Percentiles rank a stretch among this genome's conserved stretches.
These are phyloP conservation scores for Ceratocystis smalleyi DNA, from an alignment of 2,329 filamentous ascomycete species.

Conservation along the genomic window DNA sequence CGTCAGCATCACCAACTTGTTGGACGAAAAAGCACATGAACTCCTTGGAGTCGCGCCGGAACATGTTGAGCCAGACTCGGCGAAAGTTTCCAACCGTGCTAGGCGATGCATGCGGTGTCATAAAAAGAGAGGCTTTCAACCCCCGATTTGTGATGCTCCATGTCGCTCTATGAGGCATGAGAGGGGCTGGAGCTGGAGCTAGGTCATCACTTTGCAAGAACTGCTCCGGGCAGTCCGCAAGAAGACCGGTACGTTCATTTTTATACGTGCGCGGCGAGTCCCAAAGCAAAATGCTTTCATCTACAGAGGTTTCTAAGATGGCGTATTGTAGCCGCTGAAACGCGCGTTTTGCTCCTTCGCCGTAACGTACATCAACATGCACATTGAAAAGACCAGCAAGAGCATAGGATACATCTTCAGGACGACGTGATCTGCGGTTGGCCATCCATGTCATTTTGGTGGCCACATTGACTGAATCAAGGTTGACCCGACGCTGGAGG, in stretches of 20 bases:
- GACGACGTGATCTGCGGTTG: constrained; percentile 19
- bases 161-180: constrained; percentile 13
- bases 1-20: constrained; percentile 15
- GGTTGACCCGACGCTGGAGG: neutral
- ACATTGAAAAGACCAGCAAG: constrained; percentile 24
- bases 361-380: constrained; percentile 24
- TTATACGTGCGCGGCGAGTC: constrained; percentile 7
- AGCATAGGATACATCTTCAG: constrained; percentile 24
- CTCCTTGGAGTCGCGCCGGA: constrained; percentile 12
- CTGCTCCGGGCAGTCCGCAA: constrained; percentile 14
- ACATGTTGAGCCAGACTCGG: constrained; percentile 16
- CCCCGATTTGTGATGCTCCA: constrained; percentile 16
- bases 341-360: constrained; percentile 21
- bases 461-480: constrained; percentile 16
- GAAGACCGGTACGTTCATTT: constrained; percentile 11
- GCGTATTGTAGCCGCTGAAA: constrained; percentile 22
- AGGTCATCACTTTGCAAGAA: constrained; percentile 11
- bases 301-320: constrained; percentile 21
- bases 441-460: constrained; percentile 24
- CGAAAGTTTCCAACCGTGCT: constrained; percentile 14
- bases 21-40: constrained; percentile 17
- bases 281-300: constrained; percentile 23
- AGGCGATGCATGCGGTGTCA: constrained; percentile 15
- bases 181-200: constrained; percentile 7
- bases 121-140: constrained; percentile 12